Evolutionary conservation across 1,284 basidiomycete species (phyloP).

Genomic region (Microbotryum violaceum): DNA sequence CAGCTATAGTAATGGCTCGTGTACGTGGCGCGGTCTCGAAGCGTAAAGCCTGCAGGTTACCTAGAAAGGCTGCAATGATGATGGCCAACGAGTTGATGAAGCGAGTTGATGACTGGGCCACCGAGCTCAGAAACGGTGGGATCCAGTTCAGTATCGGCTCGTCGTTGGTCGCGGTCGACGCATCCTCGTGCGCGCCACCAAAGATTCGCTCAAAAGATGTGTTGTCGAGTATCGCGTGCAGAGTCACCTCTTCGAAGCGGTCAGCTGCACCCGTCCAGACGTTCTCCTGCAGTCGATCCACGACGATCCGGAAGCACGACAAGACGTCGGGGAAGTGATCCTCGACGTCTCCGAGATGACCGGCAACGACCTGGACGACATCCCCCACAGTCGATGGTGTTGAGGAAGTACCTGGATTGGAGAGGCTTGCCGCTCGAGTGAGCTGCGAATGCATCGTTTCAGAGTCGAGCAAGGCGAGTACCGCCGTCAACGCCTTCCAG

Average conservation of each 20-base stretch:
- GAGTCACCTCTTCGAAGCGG: conserved; percentile 23
- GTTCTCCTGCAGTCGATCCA: conserved; percentile 7
- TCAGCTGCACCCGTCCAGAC: conserved; percentile 15
- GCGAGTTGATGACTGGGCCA: conserved; percentile 21
- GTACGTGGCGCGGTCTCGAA: conserved; percentile 21
- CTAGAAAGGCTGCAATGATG: conserved; percentile 25
- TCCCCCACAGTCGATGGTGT: conserved; percentile 7
- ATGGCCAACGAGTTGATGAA: conserved; percentile 32
- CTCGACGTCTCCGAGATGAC: conserved; percentile 30
- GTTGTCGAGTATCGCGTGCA: conserved; percentile 30
- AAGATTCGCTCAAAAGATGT: conserved; percentile 14
- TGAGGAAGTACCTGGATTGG: background rate
- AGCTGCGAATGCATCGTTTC: conserved; percentile 20
- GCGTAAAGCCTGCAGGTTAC: conserved; percentile 25
- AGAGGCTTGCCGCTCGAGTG: background rate
- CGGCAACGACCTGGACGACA: conserved; percentile 28
- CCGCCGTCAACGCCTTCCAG: conserved; percentile 21
- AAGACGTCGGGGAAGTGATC: conserved; percentile 30
- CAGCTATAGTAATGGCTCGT: conserved; percentile 22
- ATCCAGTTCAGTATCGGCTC: conserved; percentile 31
- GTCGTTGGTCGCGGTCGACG: background rate
- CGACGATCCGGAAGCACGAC: conserved; percentile 19
- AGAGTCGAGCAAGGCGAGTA: conserved; percentile 12
- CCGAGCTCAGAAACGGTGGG: conserved; percentile 29
- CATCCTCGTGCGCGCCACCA: background rate